Conservation (phyloP, 306 rosid genomes). For the cucumber (Cucumis sativus) region Cucumber_9930_V3 NC_026656.2:1944501-1945000, state of each 20-base stretch:
- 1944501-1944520: constrained; percentile 39
- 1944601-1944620: neutral
- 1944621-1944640: neutral
- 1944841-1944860: neutral
- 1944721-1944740: neutral
- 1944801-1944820: neutral
- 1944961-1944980: neutral
- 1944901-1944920: constrained; percentile 5
- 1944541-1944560: constrained; percentile 38
- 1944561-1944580: constrained; percentile 75
- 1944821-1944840: neutral
- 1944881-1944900: constrained; percentile 5
- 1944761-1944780: neutral
- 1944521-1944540: constrained; percentile 17
- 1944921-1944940: constrained; percentile 2
- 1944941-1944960: neutral
- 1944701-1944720: neutral
- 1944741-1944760: neutral
- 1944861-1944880: neutral
- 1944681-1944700: neutral
- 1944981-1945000: neutral
- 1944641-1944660: neutral
- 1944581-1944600: constrained; percentile 29
- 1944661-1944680: neutral
- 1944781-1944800: neutral